Evolutionary conservation across 495 filamentous ascomycete species (phyloP).

Genomic region (Podospora australis): DNA sequence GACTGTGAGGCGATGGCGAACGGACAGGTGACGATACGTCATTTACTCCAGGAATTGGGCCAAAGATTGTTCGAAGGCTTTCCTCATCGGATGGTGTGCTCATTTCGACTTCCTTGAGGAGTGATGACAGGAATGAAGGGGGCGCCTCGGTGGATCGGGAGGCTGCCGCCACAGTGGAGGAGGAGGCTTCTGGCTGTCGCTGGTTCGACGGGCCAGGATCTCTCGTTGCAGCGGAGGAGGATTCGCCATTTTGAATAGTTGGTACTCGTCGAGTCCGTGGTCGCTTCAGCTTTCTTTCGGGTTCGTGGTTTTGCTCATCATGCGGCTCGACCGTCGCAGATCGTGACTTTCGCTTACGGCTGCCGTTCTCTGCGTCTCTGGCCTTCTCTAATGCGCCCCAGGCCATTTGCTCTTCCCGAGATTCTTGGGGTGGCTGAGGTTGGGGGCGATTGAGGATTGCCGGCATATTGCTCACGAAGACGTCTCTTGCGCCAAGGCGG

Average conservation of each 20-base stretch:
- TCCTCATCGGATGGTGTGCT: conserved; percentile 52
- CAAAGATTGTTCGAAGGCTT: conserved; percentile 38
- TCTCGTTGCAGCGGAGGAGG: conserved; percentile 22
- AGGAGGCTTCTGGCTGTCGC: background rate
- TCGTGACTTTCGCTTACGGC: conserved; percentile 70
- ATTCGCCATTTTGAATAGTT: conserved; percentile 29
- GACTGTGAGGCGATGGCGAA: conserved; percentile 63
- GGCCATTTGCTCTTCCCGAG: conserved; percentile 70
- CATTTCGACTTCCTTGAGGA: conserved; percentile 81
- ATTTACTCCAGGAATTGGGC: conserved; percentile 40
- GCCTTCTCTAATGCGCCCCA: conserved; percentile 89
- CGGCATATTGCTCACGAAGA: conserved; percentile 57
- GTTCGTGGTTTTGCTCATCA: conserved; percentile 50
- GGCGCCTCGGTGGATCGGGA: conserved; percentile 34
- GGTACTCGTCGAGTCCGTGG: conserved; percentile 57
- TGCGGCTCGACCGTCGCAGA: conserved; percentile 64
- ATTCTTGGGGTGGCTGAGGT: conserved; percentile 48
- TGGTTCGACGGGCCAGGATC: conserved; percentile 1
- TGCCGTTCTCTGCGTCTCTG: conserved; percentile 60
- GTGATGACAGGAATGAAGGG: conserved; percentile 66
- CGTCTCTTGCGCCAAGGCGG: conserved; percentile 59
- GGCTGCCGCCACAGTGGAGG: conserved; percentile 19
- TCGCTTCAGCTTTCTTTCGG: conserved; percentile 75
- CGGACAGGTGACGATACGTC: conserved; percentile 57
- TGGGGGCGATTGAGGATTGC: conserved; percentile 24